A percentile compares a stretch with the other conserved stretches of the same genome.
phyloP scores from a whole-genome alignment of 2,329 filamentous ascomycete genomes.

The Lojkania enalia region DNA sequence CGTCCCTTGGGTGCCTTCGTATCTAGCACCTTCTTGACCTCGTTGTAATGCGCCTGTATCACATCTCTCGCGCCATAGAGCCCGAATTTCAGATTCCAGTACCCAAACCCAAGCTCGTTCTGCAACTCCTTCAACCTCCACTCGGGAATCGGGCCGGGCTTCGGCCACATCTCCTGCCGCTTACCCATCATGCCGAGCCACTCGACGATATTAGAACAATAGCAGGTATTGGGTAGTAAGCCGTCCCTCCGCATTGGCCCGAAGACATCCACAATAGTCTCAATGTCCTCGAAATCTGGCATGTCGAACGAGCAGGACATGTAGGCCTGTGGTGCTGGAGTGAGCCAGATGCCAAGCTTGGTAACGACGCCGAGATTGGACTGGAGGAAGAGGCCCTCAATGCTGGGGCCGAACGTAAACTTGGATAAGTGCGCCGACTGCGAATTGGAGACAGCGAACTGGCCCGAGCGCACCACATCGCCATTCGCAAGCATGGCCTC shows the following conservation, averaged over 20 bases:
- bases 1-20: slow-evolving; percentile 45
- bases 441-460: slow-evolving; percentile 48
- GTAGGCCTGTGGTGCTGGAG: slow-evolving; percentile 47
- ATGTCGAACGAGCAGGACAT: slow-evolving; percentile 54
- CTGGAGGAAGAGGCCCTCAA: slow-evolving; percentile 55
- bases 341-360: slow-evolving; percentile 40
- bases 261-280: slow-evolving; percentile 51
- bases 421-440: slow-evolving; percentile 45
- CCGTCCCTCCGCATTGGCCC: slow-evolving; percentile 51
- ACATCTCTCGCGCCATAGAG: slow-evolving; percentile 49
- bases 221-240: slow-evolving; percentile 49
- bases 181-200: slow-evolving; percentile 50
- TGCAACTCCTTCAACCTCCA: slow-evolving; percentile 52
- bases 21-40: slow-evolving; percentile 43
- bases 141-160: slow-evolving; percentile 51
- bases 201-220: slow-evolving; percentile 53
- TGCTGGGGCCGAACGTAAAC: slow-evolving; percentile 44
- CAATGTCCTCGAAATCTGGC: slow-evolving; percentile 52
- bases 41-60: slow-evolving; percentile 51
- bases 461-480: slow-evolving; percentile 39
- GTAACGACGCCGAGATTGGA: slow-evolving; percentile 58
- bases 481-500: slow-evolving; percentile 44
- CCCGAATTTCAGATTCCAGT: slow-evolving; percentile 53
- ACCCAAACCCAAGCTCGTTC: slow-evolving; percentile 47
- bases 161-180: slow-evolving; percentile 50